phyloP scores from a whole-genome alignment of 225 moss, liverwort and hornwort genomes.

The Marchantia paleacea region DNA sequence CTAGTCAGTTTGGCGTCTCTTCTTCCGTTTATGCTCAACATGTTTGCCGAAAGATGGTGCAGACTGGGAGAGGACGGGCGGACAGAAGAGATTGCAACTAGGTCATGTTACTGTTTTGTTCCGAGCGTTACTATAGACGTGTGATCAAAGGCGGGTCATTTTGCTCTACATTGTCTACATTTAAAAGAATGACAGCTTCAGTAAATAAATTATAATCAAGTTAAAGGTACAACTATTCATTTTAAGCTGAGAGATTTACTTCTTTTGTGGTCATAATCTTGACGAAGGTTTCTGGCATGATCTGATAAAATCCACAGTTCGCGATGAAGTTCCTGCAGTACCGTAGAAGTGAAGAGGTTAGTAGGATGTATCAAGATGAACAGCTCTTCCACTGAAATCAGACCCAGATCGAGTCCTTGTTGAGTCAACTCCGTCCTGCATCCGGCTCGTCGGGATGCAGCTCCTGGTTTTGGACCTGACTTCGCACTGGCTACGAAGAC shows the following conservation, averaged over 20 bases:
- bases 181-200: too few species aligned
- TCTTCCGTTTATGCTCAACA: neutral
- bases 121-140: neutral
- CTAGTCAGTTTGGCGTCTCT: too few species aligned
- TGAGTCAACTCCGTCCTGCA: neutral
- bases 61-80: too few species aligned
- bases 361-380: neutral
- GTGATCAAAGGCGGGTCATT: too few species aligned
- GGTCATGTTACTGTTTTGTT: neutral
- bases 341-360: neutral
- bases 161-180: neutral
- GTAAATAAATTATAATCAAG: neutral
- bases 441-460: neutral
- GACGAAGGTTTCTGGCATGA: neutral
- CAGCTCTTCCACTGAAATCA: neutral
- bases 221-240: too few species aligned
- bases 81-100: neutral
- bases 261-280: neutral
- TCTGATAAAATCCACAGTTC: slow-evolving; percentile 12
- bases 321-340: slow-evolving; percentile 12
- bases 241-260: neutral
- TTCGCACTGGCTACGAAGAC: neutral
- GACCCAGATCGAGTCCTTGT: neutral
- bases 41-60: too few species aligned
- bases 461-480: neutral